Evolutionary conservation across 2,329 filamentous ascomycete species (phyloP), one percentile per base, ranked within the genome.

Genomic region (Diplodia scrobiculata): DNA sequence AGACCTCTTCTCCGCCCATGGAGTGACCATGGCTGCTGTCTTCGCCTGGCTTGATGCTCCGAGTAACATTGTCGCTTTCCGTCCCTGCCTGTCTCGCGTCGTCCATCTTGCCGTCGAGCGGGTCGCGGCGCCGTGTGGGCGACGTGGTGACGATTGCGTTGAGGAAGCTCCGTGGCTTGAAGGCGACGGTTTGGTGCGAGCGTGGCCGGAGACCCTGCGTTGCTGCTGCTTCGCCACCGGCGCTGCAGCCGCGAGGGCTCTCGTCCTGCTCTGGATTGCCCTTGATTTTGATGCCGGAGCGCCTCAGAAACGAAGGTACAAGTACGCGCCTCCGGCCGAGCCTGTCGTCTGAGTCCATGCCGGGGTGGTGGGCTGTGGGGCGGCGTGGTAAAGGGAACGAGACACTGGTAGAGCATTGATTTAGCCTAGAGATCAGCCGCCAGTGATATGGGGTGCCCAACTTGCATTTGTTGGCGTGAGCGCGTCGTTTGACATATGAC

Each of bases 261-360:
- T 17, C 1, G 21, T 13, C 10, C 9, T 13, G 41, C 41, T 50
- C 29, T 3, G 58, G 3, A 9, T 11, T 27, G 1, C 25, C 41
- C 11, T 25, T 62, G 45, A 62, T 29, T 11, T 38, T 62, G 58
- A 50, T 36, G 10, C 58, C 41, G 45, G 58, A 62, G n/a, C 58
- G 45, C 58, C 17, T 17, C 3, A 50, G 13, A 2, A 34, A 62
- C 14, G 45, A n/a, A 14, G 58, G 58, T 50, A 50, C 27, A 1
- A 5, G 7, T 5, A 13, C 10, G 2, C 11, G 27, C n/a, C 11
- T 17, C 45, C 14, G 50, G 45, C 27, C 21, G 11, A 25, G 5
- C 14, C 32, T 14, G 21, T 59, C 25, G 25, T 41, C 2, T 48
- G 55, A 2, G n/a, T 19, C 41, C 38, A 60, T 48, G 17, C 5